phyloP scores from a whole-genome alignment of 352 stramenopile species.

The Phytophthora aleatoria region DNA sequence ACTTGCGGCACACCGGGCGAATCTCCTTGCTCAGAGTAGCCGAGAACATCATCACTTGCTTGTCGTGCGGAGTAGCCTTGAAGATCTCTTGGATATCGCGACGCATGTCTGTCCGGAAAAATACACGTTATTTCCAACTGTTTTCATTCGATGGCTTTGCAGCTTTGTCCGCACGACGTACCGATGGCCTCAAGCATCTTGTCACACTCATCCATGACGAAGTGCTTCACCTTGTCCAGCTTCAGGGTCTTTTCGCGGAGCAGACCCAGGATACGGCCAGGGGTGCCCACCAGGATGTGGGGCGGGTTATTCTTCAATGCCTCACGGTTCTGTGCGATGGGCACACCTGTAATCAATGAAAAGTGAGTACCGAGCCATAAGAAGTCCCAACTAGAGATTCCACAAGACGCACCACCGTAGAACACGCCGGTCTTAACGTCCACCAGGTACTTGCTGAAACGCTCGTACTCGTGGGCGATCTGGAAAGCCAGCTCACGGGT shows the following conservation, averaged over 20 bases:
- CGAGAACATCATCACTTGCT: constrained; percentile 99
- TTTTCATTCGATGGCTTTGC: neutral
- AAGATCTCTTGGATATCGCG: constrained; percentile 99
- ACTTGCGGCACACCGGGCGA: constrained; percentile 99
- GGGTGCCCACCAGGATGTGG: constrained; percentile 98
- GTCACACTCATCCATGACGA: constrained; percentile 99
- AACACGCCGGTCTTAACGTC: constrained; percentile 98
- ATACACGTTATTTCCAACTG: neutral
- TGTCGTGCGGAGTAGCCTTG: constrained; percentile 98
- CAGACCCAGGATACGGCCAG: constrained; percentile 93
- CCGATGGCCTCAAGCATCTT: constrained; percentile 98
- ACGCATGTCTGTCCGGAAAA: constrained; percentile 93
- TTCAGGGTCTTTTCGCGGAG: constrained; percentile 96
- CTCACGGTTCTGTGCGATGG: constrained; percentile 95
- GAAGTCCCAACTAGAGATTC: neutral
- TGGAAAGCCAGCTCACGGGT: constrained; percentile 99
- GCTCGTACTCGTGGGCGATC: constrained; percentile 99
- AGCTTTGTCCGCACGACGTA: constrained; percentile 37
- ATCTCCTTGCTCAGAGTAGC: constrained; percentile 99
- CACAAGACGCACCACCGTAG: constrained; percentile 87
- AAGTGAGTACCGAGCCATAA: constrained; percentile 6
- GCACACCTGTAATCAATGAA: constrained; percentile 67
- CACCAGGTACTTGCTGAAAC: constrained; percentile 99
- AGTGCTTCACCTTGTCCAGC: constrained; percentile 99
- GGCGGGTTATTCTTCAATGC: constrained; percentile 96